Evolutionary conservation across 495 filamentous ascomycete genomes (phyloP).

Genomic region (Penicillium pulvis): DNA sequence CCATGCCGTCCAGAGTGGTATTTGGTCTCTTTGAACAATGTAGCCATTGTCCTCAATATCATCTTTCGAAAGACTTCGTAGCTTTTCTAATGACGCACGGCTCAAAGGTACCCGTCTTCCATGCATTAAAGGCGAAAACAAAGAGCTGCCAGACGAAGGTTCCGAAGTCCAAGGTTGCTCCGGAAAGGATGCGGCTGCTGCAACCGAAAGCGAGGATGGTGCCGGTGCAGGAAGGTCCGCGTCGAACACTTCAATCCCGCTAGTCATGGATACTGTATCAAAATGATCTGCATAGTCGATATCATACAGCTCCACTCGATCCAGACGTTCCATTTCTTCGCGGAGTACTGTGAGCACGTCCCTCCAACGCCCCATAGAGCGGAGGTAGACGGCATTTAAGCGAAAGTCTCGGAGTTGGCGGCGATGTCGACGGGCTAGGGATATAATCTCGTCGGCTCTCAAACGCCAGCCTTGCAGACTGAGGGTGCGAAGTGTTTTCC

Average conservation of each 20-base stretch:
- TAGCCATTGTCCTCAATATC: slow-evolving; percentile 62
- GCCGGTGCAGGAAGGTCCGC: background rate
- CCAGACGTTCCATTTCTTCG: slow-evolving; percentile 57
- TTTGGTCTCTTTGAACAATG: slow-evolving; percentile 51
- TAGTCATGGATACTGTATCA: slow-evolving; percentile 38
- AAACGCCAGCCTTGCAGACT: slow-evolving; percentile 68
- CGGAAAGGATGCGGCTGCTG: slow-evolving; percentile 14
- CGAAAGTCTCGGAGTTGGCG: slow-evolving; percentile 58
- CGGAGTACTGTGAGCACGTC: slow-evolving; percentile 60
- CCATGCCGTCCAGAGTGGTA: slow-evolving; percentile 68
- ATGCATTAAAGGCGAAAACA: background rate
- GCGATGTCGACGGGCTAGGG: slow-evolving; percentile 57
- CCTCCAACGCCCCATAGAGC: slow-evolving; percentile 59
- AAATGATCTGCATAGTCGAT: slow-evolving; percentile 63
- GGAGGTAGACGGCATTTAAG: slow-evolving; percentile 59
- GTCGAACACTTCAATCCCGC: slow-evolving; percentile 28
- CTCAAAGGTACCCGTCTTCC: slow-evolving; percentile 26
- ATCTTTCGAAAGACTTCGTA: slow-evolving; percentile 37
- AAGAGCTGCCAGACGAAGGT: background rate
- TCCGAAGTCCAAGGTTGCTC: background rate
- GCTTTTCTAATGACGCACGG: slow-evolving; percentile 24
- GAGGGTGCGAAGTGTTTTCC: slow-evolving; percentile 62
- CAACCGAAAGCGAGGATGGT: slow-evolving; percentile 19
- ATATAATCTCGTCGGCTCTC: slow-evolving; percentile 59
- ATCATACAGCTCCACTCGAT: slow-evolving; percentile 61